Conservation (phyloP, 2,329 filamentous ascomycete species). For the Cladobotryum mycophilum region DNA sequence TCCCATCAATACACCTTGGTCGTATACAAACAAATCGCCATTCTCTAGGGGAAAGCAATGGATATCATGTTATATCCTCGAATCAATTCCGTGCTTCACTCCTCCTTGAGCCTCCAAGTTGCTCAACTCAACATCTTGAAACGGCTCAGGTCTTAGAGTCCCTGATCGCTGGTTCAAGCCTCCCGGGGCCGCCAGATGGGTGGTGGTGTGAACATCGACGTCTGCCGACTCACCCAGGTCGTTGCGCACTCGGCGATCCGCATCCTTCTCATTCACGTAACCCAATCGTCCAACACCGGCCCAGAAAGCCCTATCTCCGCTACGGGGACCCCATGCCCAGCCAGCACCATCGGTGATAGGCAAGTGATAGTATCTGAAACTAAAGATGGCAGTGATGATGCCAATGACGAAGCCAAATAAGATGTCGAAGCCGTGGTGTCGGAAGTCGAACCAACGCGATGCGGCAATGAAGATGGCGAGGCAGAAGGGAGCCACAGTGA, state of each 20-base stretch:
- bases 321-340: slow-evolving; percentile 83
- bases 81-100: not conserved
- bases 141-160: slow-evolving; percentile 12
- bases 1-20: too few species aligned
- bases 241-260: slow-evolving; percentile 16
- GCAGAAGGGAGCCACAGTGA: slow-evolving; percentile 66
- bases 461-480: slow-evolving; percentile 74
- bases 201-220: slow-evolving; percentile 9
- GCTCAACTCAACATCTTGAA: slow-evolving; percentile 28
- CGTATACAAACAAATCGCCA: too few species aligned
- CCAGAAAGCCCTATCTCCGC: slow-evolving; percentile 67
- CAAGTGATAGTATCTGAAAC: slow-evolving; percentile 81
- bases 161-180: slow-evolving; percentile 13
- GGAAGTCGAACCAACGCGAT: slow-evolving; percentile 81
- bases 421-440: slow-evolving; percentile 90
- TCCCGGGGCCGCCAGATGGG: slow-evolving; percentile 3
- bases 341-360: slow-evolving; percentile 69
- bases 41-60: not conserved
- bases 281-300: slow-evolving; percentile 61
- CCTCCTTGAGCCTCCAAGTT: slow-evolving; percentile 13
- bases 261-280: slow-evolving; percentile 41
- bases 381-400: slow-evolving; percentile 60
- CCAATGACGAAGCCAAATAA: slow-evolving; percentile 80
- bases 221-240: slow-evolving; percentile 23
- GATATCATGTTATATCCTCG: not conserved